Evolutionary conservation across 352 stramenopile species (phyloP).

Genomic region (Pythium myriotylum): DNA sequence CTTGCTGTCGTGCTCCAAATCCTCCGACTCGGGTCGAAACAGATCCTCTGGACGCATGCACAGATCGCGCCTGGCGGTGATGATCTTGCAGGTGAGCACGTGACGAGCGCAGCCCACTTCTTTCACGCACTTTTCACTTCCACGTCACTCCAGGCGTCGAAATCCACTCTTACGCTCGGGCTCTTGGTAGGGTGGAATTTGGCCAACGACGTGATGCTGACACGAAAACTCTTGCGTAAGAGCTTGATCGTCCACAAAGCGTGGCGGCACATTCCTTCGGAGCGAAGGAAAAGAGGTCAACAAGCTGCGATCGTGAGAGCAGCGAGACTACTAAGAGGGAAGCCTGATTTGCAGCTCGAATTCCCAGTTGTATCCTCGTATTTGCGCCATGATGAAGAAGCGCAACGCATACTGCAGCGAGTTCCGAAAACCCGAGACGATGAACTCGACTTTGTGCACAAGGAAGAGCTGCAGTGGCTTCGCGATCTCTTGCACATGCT

Average conservation of each 20-base stretch:
- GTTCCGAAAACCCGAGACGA: not conserved
- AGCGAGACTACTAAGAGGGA: not conserved
- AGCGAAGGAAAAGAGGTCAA: not conserved
- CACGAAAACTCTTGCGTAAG: not conserved
- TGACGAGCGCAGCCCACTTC: slow-evolving; percentile 22
- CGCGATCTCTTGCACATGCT: slow-evolving; percentile 9
- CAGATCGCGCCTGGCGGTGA: slow-evolving; percentile 21
- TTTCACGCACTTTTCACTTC: slow-evolving; percentile 44
- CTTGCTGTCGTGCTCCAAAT: slow-evolving; percentile 32
- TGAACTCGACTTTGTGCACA: not conserved
- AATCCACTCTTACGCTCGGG: slow-evolving; percentile 31
- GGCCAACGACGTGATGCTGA: slow-evolving; percentile 16
- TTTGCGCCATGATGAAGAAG: not conserved
- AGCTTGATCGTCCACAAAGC: not conserved
- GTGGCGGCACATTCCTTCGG: not conserved
- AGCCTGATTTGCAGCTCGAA: not conserved
- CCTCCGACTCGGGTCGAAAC: slow-evolving; percentile 27
- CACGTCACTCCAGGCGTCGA: slow-evolving; percentile 43
- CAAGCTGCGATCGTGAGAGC: not conserved
- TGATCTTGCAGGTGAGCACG: slow-evolving; percentile 26
- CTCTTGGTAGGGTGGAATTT: slow-evolving; percentile 31
- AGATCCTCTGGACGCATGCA: slow-evolving; percentile 14
- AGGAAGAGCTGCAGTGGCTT: slow-evolving; percentile 8
- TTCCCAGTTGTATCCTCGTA: slow-evolving; percentile 10
- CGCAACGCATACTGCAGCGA: not conserved